Evolutionary conservation across 1,139 yeast genomes (phyloP).

Genomic region (Lodderomyces metapsilosis): DNA sequence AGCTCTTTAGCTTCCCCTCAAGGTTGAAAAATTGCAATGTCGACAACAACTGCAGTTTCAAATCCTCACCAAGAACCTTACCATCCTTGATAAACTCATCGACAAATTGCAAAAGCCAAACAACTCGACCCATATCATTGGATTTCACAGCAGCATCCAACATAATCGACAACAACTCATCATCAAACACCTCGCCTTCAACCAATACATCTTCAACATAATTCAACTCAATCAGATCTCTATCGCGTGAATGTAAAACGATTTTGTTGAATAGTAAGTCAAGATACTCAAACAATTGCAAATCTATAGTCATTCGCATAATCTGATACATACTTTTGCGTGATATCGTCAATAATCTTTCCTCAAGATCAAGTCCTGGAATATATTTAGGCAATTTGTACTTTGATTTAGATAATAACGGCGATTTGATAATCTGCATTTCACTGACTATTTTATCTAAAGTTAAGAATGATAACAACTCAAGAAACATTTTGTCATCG

Average conservation of each 20-base stretch:
- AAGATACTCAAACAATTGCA: constrained; percentile 28
- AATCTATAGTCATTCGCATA: constrained; percentile 30
- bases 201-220: constrained; percentile 11
- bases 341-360: constrained; percentile 9
- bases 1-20: constrained; percentile 26
- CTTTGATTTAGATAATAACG: constrained; percentile 30
- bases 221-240: constrained; percentile 13
- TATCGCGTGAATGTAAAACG: constrained; percentile 26
- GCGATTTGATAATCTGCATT: constrained; percentile 9
- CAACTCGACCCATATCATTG: constrained; percentile 33
- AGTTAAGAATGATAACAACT: constrained; percentile 27
- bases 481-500: constrained; percentile 21
- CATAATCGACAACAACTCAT: constrained; percentile 25
- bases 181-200: constrained; percentile 22
- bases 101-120: constrained; percentile 41
- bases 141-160: constrained; percentile 24
- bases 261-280: constrained; percentile 38
- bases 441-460: constrained; percentile 29
- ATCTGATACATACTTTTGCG: constrained; percentile 22
- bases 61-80: constrained; percentile 5
- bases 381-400: constrained; percentile 16
- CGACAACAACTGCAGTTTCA: constrained; percentile 16
- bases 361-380: constrained; percentile 14
- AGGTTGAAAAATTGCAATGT: constrained; percentile 21
- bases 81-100: constrained; percentile 24